Evolutionary conservation across 768 basidiomycete species (phyloP).

Genomic region (Trametes meyenii): DNA sequence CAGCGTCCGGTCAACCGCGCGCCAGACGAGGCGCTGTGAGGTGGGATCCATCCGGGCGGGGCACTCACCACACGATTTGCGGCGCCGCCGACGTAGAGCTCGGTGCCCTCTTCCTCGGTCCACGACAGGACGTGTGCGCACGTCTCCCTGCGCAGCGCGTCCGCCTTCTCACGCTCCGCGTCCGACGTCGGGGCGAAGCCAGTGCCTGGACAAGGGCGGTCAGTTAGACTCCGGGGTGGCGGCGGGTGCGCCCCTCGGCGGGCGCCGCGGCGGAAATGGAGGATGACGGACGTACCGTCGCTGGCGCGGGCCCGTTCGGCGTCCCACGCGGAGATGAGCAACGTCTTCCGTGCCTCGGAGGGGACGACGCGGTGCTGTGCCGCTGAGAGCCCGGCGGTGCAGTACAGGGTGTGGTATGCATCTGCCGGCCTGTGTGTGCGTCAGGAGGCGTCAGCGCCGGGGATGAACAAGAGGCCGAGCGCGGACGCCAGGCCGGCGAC

Average conservation of each 20-base stretch:
- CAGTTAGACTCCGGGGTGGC: constrained; percentile 8
- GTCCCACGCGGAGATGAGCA: constrained; percentile 26
- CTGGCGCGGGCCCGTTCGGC: constrained; percentile 7
- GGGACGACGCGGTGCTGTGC: constrained; percentile 76
- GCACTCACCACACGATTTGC: constrained; percentile 63
- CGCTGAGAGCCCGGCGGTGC: constrained; percentile 84
- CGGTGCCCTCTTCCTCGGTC: constrained; percentile 65
- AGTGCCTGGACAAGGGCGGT: constrained; percentile 12
- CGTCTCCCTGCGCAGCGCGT: constrained; percentile 44
- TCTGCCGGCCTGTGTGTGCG: constrained; percentile 67
- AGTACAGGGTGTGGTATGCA: constrained; percentile 93
- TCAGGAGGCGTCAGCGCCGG: not conserved
- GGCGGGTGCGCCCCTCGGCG: constrained; percentile 5
- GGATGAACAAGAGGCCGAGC: not conserved
- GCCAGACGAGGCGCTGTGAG: not conserved
- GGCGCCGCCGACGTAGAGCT: constrained; percentile 58
- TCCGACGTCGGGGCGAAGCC: constrained; percentile 9
- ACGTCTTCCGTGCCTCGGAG: constrained; percentile 20
- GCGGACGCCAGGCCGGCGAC: constrained; percentile 26
- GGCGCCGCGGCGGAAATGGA: not conserved
- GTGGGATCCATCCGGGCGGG: not conserved
- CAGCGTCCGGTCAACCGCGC: not conserved
- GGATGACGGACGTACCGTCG: constrained; percentile 21
- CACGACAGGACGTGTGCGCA: constrained; percentile 64
- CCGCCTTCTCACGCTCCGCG: constrained; percentile 29